Evolutionary conservation across 2,329 filamentous ascomycete species (phyloP).

Genomic region (Ophiostoma ips): DNA sequence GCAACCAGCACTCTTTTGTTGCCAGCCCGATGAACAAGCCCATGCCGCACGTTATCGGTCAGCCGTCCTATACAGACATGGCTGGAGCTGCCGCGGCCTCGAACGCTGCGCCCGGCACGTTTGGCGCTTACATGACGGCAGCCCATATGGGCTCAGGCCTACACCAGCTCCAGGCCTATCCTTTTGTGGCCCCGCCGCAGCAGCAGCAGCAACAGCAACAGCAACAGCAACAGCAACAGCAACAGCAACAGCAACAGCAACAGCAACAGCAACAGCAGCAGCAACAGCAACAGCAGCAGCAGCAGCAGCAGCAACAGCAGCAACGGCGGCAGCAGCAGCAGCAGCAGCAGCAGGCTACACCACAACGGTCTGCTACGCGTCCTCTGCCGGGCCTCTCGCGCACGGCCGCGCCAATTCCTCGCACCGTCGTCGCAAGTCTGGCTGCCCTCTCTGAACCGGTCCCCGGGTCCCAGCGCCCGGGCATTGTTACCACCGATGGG

Average conservation of each 20-base stretch:
- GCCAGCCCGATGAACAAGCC: slow-evolving; percentile 20
- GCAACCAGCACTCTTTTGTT: no score
- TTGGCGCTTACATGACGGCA: slow-evolving; percentile 14
- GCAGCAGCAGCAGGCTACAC: no score
- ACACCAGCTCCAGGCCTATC: slow-evolving; percentile 36
- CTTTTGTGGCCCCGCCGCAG: slow-evolving; percentile 25
- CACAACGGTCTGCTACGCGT: no score
- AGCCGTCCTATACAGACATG: slow-evolving; percentile 15
- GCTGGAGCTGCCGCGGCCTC: slow-evolving; percentile 12
- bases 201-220: not conserved
- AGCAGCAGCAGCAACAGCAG: no score
- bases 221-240: not conserved
- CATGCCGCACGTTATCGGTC: slow-evolving; percentile 14
- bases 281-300: no score
- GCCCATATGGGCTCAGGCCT: slow-evolving; percentile 24
- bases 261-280: no score
- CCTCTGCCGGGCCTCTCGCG: no score
- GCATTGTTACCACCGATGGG: slow-evolving; percentile 54
- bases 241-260: not conserved
- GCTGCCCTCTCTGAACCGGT: slow-evolving; percentile 15
- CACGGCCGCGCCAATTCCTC: slow-evolving; percentile 2
- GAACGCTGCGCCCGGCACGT: not conserved
- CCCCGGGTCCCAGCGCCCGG: slow-evolving; percentile 33
- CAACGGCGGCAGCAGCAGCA: no score
- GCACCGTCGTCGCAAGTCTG: slow-evolving; percentile 19